Percentiles rank a stretch among this genome's conserved stretches.
Evolutionary conservation across 768 basidiomycete species (phyloP).

Genomic region (Boletus pseudo-olivaceus): DNA sequence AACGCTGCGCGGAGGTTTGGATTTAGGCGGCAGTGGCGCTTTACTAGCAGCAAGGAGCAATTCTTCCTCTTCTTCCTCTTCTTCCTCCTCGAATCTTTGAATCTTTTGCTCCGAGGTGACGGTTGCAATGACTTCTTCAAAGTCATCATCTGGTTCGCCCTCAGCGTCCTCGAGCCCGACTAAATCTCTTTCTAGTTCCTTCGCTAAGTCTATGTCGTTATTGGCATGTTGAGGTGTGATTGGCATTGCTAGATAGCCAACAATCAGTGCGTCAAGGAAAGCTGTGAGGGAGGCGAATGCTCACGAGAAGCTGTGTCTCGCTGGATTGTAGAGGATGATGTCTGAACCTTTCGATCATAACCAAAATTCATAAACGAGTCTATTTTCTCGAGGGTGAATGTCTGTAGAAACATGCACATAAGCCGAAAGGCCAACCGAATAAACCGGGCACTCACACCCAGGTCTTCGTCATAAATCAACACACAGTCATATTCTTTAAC

Average conservation of each 20-base stretch:
- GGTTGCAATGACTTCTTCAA: slow-evolving; percentile 38
- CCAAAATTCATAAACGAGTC: slow-evolving; percentile 60
- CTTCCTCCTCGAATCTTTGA: slow-evolving; percentile 30
- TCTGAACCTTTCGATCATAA: slow-evolving; percentile 44
- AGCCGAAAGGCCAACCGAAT: neutral
- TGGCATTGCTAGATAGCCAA: slow-evolving; percentile 14
- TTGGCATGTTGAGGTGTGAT: slow-evolving; percentile 23
- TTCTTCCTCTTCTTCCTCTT: slow-evolving; percentile 34
- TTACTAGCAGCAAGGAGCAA: slow-evolving; percentile 22
- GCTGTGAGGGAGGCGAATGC: neutral
- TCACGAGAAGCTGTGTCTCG: slow-evolving; percentile 22
- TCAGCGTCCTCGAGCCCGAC: slow-evolving; percentile 34
- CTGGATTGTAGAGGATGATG: slow-evolving; percentile 19
- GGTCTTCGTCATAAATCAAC: slow-evolving; percentile 75
- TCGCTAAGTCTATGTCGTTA: slow-evolving; percentile 27
- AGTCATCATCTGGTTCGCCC: slow-evolving; percentile 43
- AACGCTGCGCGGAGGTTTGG: slow-evolving; percentile 28
- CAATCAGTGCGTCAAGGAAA: slow-evolving; percentile 1
- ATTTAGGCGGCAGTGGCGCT: slow-evolving; percentile 26
- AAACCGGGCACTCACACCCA: slow-evolving; percentile 46
- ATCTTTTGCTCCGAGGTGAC: slow-evolving; percentile 25
- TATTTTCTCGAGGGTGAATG: slow-evolving; percentile 71
- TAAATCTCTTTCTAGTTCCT: slow-evolving; percentile 27
- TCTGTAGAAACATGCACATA: slow-evolving; percentile 38
- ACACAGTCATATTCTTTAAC: slow-evolving; percentile 74